Evolutionary conservation across 2,329 filamentous ascomycete genomes (phyloP).

Genomic region (Penicillium aurantiogriseum): DNA sequence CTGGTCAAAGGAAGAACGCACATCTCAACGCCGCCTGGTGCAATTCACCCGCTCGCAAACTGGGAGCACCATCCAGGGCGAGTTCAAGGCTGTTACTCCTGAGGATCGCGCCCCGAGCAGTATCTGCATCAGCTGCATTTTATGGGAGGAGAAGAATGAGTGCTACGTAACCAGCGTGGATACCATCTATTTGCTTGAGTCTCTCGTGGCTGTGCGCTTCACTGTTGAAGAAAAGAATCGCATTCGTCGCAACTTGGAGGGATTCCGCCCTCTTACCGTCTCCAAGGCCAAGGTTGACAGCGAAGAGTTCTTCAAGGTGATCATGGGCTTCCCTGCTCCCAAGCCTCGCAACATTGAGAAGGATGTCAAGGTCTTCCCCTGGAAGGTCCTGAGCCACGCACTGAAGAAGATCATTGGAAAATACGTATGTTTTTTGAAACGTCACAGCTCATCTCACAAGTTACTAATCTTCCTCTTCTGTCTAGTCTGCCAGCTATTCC

Average conservation of each 20-base stretch:
- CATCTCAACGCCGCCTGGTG: conserved; percentile 77
- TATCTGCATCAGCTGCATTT: conserved; percentile 96
- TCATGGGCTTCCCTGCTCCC: conserved; percentile 94
- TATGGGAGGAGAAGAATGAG: conserved; percentile 87
- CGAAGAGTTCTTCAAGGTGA: conserved; percentile 97
- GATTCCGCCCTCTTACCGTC: conserved; percentile 87
- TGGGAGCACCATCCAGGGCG: conserved; percentile 76
- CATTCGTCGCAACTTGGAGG: conserved; percentile 91
- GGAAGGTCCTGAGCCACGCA: conserved; percentile 82
- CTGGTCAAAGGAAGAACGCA: conserved; percentile 81
- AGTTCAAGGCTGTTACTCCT: conserved; percentile 73
- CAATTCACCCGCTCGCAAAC: conserved; percentile 80
- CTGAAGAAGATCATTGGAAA: conserved; percentile 98
- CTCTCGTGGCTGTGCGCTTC: conserved; percentile 81
- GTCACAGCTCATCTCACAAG: conserved; percentile 6
- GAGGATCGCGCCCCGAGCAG: conserved; percentile 79
- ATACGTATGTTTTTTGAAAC: conserved; percentile 63
- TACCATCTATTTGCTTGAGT: conserved; percentile 91
- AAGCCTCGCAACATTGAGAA: conserved; percentile 99
- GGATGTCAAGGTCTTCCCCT: conserved; percentile 97
- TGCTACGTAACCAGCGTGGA: conserved; percentile 96
- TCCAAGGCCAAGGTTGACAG: conserved; percentile 90
- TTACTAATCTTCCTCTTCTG: conserved; percentile 18
- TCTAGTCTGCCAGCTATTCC: conserved; percentile 66
- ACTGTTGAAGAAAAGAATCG: conserved; percentile 98